These are phyloP conservation scores for Colletotrichum filicis DNA, from an alignment of 2,329 filamentous ascomycete genomes.

Conservation along the genomic window DNA sequence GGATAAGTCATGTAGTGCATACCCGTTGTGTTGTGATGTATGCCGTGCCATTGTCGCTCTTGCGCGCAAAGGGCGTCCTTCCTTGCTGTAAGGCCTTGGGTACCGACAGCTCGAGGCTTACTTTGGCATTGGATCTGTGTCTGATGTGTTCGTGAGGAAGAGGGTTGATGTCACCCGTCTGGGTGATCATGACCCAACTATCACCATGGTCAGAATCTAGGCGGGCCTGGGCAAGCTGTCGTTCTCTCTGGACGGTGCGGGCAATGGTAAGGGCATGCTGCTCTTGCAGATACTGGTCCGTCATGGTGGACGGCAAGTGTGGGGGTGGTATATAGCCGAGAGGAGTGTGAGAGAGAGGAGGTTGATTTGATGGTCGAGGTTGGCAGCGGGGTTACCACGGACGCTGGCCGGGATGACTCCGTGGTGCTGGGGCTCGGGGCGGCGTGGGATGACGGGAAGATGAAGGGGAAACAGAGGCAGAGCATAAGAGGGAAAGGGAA, in stretches of 20 bases:
- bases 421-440: conserved; percentile 29
- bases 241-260: conserved; percentile 47
- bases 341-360: conserved; percentile 18
- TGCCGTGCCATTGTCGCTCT: conserved; percentile 79
- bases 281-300: conserved; percentile 48
- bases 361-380: conserved; percentile 19
- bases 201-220: conserved; percentile 64
- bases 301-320: conserved; percentile 52
- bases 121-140: conserved; percentile 82
- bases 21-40: conserved; percentile 90
- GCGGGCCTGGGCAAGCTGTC: conserved; percentile 36
- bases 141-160: conserved; percentile 86
- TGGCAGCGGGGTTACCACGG: conserved; percentile 32
- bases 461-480: conserved; percentile 15
- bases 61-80: conserved; percentile 72
- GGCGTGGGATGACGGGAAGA: conserved; percentile 20
- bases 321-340: conserved; percentile 22
- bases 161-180: conserved; percentile 79
- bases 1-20: conserved; percentile 45
- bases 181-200: conserved; percentile 92
- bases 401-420: conserved; percentile 31
- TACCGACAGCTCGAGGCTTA: conserved; percentile 79
- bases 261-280: conserved; percentile 56
- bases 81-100: conserved; percentile 71
- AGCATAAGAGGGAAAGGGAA: conserved; percentile 19